Evolutionary conservation across 768 basidiomycete species (phyloP).

Genomic region (Boletus insuetus): DNA sequence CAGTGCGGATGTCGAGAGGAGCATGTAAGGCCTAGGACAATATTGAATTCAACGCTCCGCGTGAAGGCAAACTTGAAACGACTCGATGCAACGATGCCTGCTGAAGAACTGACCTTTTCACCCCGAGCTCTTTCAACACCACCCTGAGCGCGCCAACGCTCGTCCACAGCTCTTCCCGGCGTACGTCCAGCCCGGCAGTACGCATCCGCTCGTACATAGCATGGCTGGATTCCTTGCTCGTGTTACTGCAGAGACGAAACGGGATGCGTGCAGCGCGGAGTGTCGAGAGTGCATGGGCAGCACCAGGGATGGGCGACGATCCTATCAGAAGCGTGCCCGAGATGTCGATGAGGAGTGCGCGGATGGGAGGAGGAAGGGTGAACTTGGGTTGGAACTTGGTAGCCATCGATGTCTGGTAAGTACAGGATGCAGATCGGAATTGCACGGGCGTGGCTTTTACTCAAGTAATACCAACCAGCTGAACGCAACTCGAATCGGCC

Average conservation of each 20-base stretch:
- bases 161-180: conserved; percentile 53
- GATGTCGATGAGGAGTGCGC: conserved; percentile 60
- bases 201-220: conserved; percentile 43
- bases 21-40: conserved; percentile 44
- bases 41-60: no score
- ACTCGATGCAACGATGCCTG: neutral
- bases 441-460: no score
- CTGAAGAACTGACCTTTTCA: conserved; percentile 38
- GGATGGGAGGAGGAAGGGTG: conserved; percentile 25
- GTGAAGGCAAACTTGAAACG: neutral
- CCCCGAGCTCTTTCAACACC: conserved; percentile 38
- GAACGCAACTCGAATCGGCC: no score
- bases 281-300: conserved; percentile 30
- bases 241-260: conserved; percentile 64
- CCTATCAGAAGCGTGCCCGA: conserved; percentile 67
- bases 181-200: conserved; percentile 49
- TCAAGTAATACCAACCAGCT: no score
- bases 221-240: conserved; percentile 58
- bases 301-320: conserved; percentile 43
- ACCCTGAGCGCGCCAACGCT: conserved; percentile 58
- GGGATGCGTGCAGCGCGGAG: conserved; percentile 37
- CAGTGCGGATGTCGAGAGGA: conserved; percentile 51
- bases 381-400: no score
- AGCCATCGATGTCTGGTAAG: no score
- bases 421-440: no score